Evolutionary conservation across 257 asterid species (phyloP), one percentile per base, ranked within the genome.

Genomic region (Anisodus tanguticus): DNA sequence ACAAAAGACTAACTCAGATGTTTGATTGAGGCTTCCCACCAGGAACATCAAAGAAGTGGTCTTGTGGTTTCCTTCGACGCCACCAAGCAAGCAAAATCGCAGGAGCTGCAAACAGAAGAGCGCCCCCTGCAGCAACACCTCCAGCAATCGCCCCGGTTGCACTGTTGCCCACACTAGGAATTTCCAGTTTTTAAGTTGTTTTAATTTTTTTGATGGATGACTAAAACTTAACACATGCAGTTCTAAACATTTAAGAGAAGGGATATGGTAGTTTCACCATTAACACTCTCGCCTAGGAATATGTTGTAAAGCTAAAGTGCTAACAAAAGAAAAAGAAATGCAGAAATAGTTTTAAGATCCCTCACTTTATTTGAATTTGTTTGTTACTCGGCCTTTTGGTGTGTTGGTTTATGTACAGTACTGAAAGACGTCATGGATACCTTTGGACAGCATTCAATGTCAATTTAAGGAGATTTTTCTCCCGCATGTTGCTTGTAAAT

Each of bases 41-140:
- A 82, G 98, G 98, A 88, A 93, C 99, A 84, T 94, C 98, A 85
- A 93, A 90, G 97, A 93, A 95, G 90, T 94, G 87, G 90, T 92
- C 97, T 55, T 91, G 95, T 35, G 95, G 96, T 90, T 91, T 93
- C 91, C 85, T 90, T 87, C 96, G 89, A 57, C 97, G 90, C 88
- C 89, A 91, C 90, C 87, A 90, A 80, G 97, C 98, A 84, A 94
- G 94, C 26, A 92, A 89, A 67, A 95, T 92, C 11, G 95, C 93
- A 55, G 95, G 97, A 81, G 88, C 94, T 82, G 98, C 94, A 89
- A 94, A 94, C n/a, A 95, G 89, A 86, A 94, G 94, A 80, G 99
- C 96, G 19, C 96, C 99, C 37, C 93, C 97, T 39, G 98, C 97
- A 88, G 97, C 95, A 83, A 92, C 97, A 77, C 96, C 98, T 86